Evolutionary conservation across 257 asterid species (phyloP).

Genomic region (Coffea canephora): DNA sequence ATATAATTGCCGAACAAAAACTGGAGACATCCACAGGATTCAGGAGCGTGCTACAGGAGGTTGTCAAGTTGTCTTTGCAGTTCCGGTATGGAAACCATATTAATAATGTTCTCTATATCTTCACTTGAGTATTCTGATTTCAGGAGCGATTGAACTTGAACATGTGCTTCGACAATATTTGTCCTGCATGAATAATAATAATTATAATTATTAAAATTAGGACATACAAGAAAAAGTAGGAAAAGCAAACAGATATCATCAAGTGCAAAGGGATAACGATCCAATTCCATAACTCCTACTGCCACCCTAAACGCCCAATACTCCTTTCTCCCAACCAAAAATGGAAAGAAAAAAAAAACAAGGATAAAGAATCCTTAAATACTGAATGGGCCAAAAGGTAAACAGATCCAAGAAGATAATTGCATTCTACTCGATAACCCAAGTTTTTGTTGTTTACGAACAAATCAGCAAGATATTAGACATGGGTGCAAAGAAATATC

Average conservation of each 20-base stretch:
- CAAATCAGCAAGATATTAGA: neutral
- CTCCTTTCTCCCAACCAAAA: neutral
- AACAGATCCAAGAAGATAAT: neutral
- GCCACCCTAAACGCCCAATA: neutral
- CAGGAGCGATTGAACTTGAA: slow-evolving; percentile 71
- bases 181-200: slow-evolving; percentile 53
- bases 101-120: slow-evolving; percentile 53
- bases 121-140: slow-evolving; percentile 73
- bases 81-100: slow-evolving; percentile 58
- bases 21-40: neutral
- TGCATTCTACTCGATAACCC: neutral
- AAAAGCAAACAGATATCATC: neutral
- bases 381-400: neutral
- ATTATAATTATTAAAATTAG: neutral
- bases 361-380: neutral
- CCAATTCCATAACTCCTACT: neutral
- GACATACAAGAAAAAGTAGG: neutral
- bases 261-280: neutral
- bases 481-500: slow-evolving; percentile 10
- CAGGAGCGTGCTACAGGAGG: slow-evolving; percentile 38
- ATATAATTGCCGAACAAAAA: neutral
- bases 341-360: too few relatives aligned
- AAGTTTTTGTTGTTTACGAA: neutral
- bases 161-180: slow-evolving; percentile 85
- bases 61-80: slow-evolving; percentile 78